These are phyloP conservation scores for Pseudogymnoascus sp. DNA, from an alignment of 2,329 filamentous ascomycete species.

Conservation along the genomic window DNA sequence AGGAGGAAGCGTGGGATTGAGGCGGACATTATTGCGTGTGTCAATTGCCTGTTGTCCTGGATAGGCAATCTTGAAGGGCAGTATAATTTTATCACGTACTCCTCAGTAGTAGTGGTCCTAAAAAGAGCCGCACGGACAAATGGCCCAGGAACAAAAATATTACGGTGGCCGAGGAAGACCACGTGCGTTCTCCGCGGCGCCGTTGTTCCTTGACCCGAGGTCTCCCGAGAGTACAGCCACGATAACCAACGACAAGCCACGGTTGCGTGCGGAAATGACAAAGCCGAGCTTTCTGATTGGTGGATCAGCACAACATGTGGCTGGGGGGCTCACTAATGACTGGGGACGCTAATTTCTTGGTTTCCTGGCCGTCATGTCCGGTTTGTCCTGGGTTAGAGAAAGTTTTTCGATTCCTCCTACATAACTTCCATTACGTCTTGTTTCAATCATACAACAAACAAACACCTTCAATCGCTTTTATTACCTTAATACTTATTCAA, in stretches of 20 bases:
- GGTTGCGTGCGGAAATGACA: not conserved
- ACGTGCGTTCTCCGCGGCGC: not conserved
- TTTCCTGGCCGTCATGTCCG: slow-evolving; percentile 5
- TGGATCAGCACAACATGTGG: not conserved
- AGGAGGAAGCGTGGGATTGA: slow-evolving; percentile 62
- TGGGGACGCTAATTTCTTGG: slow-evolving; percentile 5
- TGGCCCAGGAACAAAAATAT: not conserved
- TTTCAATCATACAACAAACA: not conserved
- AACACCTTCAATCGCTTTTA: slow-evolving; percentile 9
- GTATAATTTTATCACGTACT: not conserved
- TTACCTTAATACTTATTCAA: slow-evolving; percentile 26
- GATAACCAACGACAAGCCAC: not conserved
- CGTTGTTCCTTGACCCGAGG: not conserved
- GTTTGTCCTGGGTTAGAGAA: not conserved
- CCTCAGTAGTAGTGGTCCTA: not conserved
- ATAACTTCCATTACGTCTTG: not conserved
- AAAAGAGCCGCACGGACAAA: slow-evolving; percentile 1
- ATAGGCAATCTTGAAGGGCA: not conserved
- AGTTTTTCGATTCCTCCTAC: slow-evolving; percentile 2
- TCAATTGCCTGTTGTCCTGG: not conserved
- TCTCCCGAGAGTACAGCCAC: slow-evolving; percentile 5
- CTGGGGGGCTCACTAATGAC: not conserved
- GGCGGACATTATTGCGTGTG: slow-evolving; percentile 27
- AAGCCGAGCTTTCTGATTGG: not conserved
- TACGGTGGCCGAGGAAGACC: not conserved